These are phyloP conservation scores for Monilinia vaccinii-corymbosi DNA, from an alignment of 2,329 filamentous ascomycete species.

Conservation along the genomic window DNA sequence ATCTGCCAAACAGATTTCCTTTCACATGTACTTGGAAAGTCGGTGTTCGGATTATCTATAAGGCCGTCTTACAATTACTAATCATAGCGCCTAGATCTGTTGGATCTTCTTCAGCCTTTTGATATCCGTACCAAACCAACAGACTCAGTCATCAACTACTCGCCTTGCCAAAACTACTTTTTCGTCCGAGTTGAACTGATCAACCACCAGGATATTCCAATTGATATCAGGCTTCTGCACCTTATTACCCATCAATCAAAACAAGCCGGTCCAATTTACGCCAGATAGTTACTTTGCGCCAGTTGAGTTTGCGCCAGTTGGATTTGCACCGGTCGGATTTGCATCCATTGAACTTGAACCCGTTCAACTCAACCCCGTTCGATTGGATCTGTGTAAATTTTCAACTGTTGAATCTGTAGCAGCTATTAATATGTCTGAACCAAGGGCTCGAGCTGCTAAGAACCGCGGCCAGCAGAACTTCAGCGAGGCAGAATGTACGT, in stretches of 20 bases:
- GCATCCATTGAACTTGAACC: too few species aligned
- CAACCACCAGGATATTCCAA: not conserved
- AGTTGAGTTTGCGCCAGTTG: too few species aligned
- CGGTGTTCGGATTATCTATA: not conserved
- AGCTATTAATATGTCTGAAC: conserved; percentile 47
- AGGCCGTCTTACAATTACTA: not conserved
- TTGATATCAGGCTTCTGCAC: not conserved
- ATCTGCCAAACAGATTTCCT: conserved; percentile 7
- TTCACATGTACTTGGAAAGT: conserved; percentile 1
- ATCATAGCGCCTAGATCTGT: not conserved
- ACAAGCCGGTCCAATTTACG: too few species aligned
- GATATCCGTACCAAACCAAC: not conserved
- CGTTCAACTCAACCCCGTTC: too few species aligned
- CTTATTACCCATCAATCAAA: not conserved
- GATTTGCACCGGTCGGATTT: too few species aligned
- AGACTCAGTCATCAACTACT: too few species aligned
- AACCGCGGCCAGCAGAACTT: conserved; percentile 83
- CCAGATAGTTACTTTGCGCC: too few species aligned
- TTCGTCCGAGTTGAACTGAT: not conserved
- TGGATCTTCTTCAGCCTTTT: not conserved
- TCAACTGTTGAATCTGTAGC: too few species aligned
- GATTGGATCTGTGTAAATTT: too few species aligned
- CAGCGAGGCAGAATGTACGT: conserved; percentile 58
- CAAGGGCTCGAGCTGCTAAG: conserved; percentile 65
- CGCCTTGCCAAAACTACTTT: not conserved